Evolutionary conservation across 2,329 filamentous ascomycete genomes (phyloP), one percentile per base, ranked within the genome.

Genomic region (Microcyclospora pomicola): DNA sequence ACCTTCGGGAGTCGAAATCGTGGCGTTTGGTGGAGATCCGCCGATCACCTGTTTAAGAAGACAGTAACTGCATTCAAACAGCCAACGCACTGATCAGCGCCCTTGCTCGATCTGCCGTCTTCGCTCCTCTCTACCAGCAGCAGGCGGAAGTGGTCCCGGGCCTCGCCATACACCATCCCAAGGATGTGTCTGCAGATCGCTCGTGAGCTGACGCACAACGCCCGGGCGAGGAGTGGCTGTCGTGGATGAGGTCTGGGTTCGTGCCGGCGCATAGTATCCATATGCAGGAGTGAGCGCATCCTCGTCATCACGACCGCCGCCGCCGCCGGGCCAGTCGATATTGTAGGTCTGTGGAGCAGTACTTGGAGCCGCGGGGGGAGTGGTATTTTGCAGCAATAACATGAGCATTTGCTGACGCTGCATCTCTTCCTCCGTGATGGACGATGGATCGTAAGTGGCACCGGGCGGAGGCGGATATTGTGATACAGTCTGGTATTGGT

Each of bases 321-420:
- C 19, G 7, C 19, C 7, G 19, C 7, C 7, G 38, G 52, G 50
- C 48, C 56, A 50, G 46, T 60, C 56, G 36, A 68, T 66, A 15
- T 52, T 53, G 49, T 64, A 68, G 0, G 65, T 68, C 32, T 57
- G 55, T 41, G 56, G 57, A 11, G 41, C 53, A 44, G 35, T 60
- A 50, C 45, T 59, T 47, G 28, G 57, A 7, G 19, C 19, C 43
- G 49, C 44, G 6, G 49, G 43, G 10, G 39, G 53, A 51, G 14
- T 54, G 43, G 43, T 55, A 29, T 43, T 43, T 12, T 51, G 45
- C 31, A 57, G 49, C 12, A 69, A 59, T 0, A 71, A 56, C 43
- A 63, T 57, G n/a, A 65, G 59, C 61, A 69, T 67, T 43, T 70
- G 67, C 45, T 67, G 64, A 24, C 65, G 63, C 40, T 68, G 64